Base-by-base conservation (phyloP, 805 yeast genomes). In the Suhomyces faveliae region DNA sequence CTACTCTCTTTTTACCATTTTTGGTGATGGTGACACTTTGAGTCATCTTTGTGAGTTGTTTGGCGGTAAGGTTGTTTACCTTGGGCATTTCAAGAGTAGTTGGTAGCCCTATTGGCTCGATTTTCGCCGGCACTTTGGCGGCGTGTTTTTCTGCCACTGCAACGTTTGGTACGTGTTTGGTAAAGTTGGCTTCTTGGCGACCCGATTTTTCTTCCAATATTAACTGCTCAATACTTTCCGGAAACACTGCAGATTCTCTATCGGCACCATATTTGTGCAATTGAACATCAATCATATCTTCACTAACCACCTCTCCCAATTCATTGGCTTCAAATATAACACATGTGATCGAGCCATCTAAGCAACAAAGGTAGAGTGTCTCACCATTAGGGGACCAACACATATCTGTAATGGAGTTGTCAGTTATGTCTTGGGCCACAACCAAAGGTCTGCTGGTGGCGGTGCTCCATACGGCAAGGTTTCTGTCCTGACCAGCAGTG, bases 401-500 rank as follows among this genome's bases (percentile, higher is more conserved):
- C 42, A 92, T 70, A 64, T 92, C 99, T 0, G 97, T 89, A 24
- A 94, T 85, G 0, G 96, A 78, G 54, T 87, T 89, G 33, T 75
- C 72, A 3, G 86, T 79, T 12, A 92, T 77, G 52, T 91, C 95
- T 35, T 80, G 80, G 1, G 91, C 88, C 6, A 90, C 88, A 10
- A 87, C 77, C 42, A 94, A 65, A 1, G 99, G 98, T 43, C 88
- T 75, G 4, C 90, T 79, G 45, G 76, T 76, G 2, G 79, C 67
- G 0, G 96, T 92, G 58, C 83, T 84, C 99, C 99, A 92, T 5
- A 92, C 73, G 0, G 90, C 96, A 33, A 94, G 66, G 1, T 90
- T 79, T 58, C 88, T 83, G 66, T 92, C 99, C 66, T 92, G 98
- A 9, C 98, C 98, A 11, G 92, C 97, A 23, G 97, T 87, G 2